These are phyloP conservation scores for Teratosphaeria zuluensis DNA, from an alignment of 2,329 filamentous ascomycete species.

Conservation along the genomic window DNA sequence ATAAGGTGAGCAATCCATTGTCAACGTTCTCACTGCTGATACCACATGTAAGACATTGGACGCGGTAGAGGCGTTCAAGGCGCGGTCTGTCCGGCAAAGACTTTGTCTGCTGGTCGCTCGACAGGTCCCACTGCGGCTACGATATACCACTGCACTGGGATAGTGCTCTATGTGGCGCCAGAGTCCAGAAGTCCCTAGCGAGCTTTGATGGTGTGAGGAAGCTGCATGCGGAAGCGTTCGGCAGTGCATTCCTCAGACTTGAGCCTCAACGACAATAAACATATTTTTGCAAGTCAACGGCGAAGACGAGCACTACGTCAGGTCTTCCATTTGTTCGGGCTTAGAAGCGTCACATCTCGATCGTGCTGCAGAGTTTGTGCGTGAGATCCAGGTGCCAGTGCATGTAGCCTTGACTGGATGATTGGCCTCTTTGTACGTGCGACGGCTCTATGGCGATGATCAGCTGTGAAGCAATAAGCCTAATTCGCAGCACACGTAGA, in stretches of 20 bases:
- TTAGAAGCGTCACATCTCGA: not conserved
- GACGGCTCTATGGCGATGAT: not conserved
- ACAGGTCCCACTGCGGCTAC: conserved; percentile 6
- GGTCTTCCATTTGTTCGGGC: not conserved
- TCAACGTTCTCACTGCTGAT: conserved; percentile 3
- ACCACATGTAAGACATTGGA: conserved; percentile 2
- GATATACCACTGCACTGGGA: conserved; percentile 1
- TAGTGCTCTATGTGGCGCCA: not conserved
- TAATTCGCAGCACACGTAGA: no score
- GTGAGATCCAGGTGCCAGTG: not conserved
- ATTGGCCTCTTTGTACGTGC: not conserved
- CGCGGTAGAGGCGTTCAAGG: not conserved
- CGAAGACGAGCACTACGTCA: not conserved
- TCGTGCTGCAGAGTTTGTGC: not conserved
- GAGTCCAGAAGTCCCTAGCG: conserved; percentile 16
- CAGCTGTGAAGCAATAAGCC: no score
- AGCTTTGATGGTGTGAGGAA: conserved; percentile 12
- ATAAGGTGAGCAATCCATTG: conserved; percentile 10
- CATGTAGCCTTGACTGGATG: not conserved
- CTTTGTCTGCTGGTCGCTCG: not conserved
- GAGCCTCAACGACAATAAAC: not conserved
- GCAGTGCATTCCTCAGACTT: not conserved
- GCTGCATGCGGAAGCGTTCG: conserved; percentile 13
- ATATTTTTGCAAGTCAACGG: not conserved
- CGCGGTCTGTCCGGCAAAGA: conserved; percentile 10